phyloP scores from a whole-genome alignment of 495 filamentous ascomycete genomes.

The Talaromyces proteolyticus region DNA sequence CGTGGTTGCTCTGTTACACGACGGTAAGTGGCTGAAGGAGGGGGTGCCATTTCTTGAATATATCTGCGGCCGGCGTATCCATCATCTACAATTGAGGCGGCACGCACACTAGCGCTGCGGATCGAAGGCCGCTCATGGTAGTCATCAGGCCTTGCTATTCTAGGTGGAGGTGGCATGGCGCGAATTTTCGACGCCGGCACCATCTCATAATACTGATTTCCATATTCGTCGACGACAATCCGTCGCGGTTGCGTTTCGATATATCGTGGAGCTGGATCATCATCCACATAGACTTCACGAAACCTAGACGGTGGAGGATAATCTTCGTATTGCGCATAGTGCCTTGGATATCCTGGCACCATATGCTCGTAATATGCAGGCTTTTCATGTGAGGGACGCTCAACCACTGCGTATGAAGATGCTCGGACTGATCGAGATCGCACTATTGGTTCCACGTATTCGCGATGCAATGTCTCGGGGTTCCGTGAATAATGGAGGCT shows the following conservation, averaged over 20 bases:
- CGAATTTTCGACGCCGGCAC: conserved; percentile 36
- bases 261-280: conserved; percentile 35
- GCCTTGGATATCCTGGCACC: conserved; percentile 29
- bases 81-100: conserved; percentile 35
- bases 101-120: conserved; percentile 32
- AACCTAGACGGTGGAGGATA: conserved; percentile 52
- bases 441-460: conserved; percentile 38
- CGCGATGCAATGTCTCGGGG: conserved; percentile 38
- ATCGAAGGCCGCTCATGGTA: conserved; percentile 30
- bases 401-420: conserved; percentile 55
- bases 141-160: conserved; percentile 23
- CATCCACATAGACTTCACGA: conserved; percentile 41
- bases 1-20: conserved; percentile 37
- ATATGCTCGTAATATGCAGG: conserved; percentile 55
- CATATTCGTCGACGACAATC: conserved; percentile 65
- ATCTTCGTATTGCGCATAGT: conserved; percentile 46
- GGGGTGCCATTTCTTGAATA: conserved; percentile 39
- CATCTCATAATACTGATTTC: conserved; percentile 64
- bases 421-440: conserved; percentile 41
- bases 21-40: conserved; percentile 28
- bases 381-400: conserved; percentile 40
- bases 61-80: conserved; percentile 37
- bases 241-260: conserved; percentile 53
- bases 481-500: conserved; percentile 47
- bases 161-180: conserved; percentile 45